Base-by-base conservation (phyloP, 129 eudicot genomes). In the Ambrosia artemisiifolia region DNA sequence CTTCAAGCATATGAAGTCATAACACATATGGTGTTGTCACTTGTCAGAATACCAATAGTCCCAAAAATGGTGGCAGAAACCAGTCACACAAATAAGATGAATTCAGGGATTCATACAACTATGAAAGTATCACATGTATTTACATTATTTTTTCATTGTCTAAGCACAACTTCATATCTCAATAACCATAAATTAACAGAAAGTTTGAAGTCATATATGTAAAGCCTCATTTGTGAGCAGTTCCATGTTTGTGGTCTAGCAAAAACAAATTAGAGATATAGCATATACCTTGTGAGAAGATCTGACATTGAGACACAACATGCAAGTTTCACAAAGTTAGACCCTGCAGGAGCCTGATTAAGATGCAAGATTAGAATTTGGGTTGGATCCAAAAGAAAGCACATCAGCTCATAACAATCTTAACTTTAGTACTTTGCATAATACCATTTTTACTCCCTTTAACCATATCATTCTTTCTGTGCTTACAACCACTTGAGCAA, bases 201-300 rank as follows among this genome's bases (percentile, higher is more conserved):
- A 60, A 30, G 33, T 28, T 43, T 59, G 20, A 16, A 69, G 60
- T 13, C 68, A 30, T 4, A 11, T 32, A n/a, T 33, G 16, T 38
- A 72, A 43, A 43, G 59, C 47, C 44, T 30, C 5, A 40, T 38
- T 57, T 32, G 9, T 16, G 14, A 62, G n/a, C 33, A 34, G 13
- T 11, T 13, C 46, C 35, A 47, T 47, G 36, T 17, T 72, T 59
- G 56, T 32, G n/a, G 43, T 72, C 30, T 28, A 12, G 6, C 47
- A 11, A 30, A 61, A 61, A 33, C 19, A 54, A 35, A 51, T 16
- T 34, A 70, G 16, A 66, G 34, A 33, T 71, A 50, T 83, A 92
- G 96, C 96, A 33, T 71, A 50, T 83, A 92, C 98, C 98, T 90
- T 70, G 87, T 90, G 53, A 93, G 72, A 38, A 93, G 71, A 70